These are phyloP conservation scores for Candida tropicalis DNA, from an alignment of 1,139 yeast genomes.

Conservation along the genomic window DNA sequence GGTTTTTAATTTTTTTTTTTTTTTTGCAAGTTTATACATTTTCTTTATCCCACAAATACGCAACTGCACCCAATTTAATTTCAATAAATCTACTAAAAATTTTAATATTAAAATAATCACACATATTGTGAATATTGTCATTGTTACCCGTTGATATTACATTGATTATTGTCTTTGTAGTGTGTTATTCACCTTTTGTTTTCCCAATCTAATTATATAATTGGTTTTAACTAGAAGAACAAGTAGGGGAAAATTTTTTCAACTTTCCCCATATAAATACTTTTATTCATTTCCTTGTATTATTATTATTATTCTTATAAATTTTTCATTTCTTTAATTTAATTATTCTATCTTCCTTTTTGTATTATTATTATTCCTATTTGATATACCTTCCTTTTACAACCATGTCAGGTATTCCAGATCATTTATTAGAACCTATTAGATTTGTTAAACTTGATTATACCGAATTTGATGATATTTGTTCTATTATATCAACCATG, in stretches of 20 bases:
- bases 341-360: not conserved
- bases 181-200: not conserved
- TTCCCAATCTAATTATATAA: too few species aligned
- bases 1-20: not conserved
- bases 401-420: not conserved
- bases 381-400: not conserved
- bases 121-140: not conserved
- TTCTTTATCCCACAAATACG: too few species aligned
- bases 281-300: not conserved
- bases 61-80: not conserved
- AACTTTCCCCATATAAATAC: not conserved
- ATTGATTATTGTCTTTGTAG: too few species aligned
- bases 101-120: not conserved
- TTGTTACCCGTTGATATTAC: not conserved
- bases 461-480: slow-evolving; percentile 10
- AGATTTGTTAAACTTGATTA: slow-evolving; percentile 11
- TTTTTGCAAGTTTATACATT: too few species aligned
- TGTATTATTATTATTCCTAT: not conserved
- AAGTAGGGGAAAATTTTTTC: not conserved
- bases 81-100: not conserved
- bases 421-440: slow-evolving; percentile 4
- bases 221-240: too few species aligned
- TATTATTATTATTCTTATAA: too few species aligned
- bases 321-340: too few species aligned
- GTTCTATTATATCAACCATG: slow-evolving; percentile 1